Conservation (phyloP, 352 stramenopile species). For the Phytophthora europaea region DNA sequence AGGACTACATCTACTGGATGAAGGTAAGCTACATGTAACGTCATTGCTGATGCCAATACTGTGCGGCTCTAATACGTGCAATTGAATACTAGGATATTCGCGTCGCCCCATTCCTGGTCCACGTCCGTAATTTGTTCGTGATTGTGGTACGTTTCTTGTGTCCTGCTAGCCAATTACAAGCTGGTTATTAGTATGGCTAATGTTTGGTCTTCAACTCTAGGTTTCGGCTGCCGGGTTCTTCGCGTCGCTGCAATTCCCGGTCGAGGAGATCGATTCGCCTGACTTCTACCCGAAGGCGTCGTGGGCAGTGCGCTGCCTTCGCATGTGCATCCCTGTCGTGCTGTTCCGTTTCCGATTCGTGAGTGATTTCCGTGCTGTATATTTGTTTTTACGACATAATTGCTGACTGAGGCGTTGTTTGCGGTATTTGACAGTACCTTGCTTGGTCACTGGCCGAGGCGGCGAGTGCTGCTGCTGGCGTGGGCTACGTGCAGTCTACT, state of each 20-base stretch:
- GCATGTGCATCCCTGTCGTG: conserved; percentile 81
- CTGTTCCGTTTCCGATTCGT: conserved; percentile 90
- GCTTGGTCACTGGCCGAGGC: conserved; percentile 88
- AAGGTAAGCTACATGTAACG: conserved; percentile 42
- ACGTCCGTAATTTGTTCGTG: conserved; percentile 81
- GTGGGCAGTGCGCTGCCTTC: conserved; percentile 72
- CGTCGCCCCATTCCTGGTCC: conserved; percentile 66
- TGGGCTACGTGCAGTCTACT: conserved; percentile 82
- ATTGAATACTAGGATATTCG: conserved; percentile 53
- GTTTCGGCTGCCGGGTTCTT: conserved; percentile 80
- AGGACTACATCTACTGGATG: conserved; percentile 88
- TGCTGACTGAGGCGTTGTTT: conserved; percentile 11
- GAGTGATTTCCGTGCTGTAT: conserved; percentile 28
- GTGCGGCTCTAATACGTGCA: not conserved
- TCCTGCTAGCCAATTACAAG: not conserved
- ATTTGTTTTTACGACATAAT: not conserved
- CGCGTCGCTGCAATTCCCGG: conserved; percentile 77
- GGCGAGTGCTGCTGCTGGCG: conserved; percentile 75
- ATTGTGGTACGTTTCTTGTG: conserved; percentile 60
- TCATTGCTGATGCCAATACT: not conserved
- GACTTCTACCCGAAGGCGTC: conserved; percentile 72
- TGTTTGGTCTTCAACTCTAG: conserved; percentile 26
- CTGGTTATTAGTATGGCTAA: not conserved
- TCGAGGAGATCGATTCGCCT: conserved; percentile 83
- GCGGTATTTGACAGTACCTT: conserved; percentile 67